Conservation (phyloP, 495 filamentous ascomycete species). For the Xylaria sp. region DNA sequence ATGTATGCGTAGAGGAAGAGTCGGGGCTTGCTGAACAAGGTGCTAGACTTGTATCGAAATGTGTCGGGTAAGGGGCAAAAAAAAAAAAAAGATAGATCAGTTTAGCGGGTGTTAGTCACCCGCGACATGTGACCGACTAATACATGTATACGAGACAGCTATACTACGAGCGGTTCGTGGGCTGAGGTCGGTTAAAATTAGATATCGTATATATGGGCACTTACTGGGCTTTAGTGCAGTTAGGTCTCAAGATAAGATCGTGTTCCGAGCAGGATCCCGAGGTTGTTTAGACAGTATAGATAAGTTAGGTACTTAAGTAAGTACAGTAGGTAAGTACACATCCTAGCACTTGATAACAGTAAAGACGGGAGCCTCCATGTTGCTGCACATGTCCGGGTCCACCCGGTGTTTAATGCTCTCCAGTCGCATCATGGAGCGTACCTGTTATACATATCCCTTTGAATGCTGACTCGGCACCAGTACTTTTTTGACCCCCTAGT, state of each 20-base stretch:
- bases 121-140: neutral
- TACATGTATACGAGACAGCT: neutral
- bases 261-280: neutral
- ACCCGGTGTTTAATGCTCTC: no score
- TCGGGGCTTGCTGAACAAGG: neutral
- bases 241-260: neutral
- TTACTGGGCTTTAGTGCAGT: neutral
- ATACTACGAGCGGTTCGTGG: neutral
- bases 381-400: no score
- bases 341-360: no score
- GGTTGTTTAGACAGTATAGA: no score
- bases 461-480: no score
- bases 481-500: no score
- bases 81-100: neutral
- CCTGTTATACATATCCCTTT: no score
- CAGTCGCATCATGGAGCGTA: no score
- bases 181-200: conserved; percentile 8
- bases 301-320: no score
- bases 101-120: neutral
- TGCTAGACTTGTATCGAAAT: neutral
- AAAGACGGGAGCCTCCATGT: no score
- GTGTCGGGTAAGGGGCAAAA: neutral
- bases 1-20: neutral
- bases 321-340: no score
- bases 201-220: neutral